Evolutionary conservation across 2,329 filamentous ascomycete species (phyloP).

Genomic region (Phoma sp.): DNA sequence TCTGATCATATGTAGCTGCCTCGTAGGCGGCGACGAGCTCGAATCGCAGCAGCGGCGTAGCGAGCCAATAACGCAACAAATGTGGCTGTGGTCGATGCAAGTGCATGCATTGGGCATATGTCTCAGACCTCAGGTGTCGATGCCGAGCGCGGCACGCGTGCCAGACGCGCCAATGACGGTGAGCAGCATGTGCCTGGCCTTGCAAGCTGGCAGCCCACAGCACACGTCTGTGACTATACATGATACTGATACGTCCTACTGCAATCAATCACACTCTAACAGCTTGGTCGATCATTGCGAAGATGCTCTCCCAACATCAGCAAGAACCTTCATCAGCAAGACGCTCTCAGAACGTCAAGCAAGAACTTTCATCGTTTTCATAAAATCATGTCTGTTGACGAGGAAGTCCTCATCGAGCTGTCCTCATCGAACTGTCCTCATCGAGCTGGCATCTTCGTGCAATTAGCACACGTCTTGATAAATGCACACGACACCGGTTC

Average conservation of each 20-base stretch:
- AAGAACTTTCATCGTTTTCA: no score
- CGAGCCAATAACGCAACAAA: not conserved
- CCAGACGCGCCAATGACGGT: not conserved
- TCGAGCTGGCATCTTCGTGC: no score
- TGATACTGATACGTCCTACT: no score
- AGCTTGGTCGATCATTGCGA: no score
- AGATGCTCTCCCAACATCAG: no score
- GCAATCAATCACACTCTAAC: not conserved
- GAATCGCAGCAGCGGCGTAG: not conserved
- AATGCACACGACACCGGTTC: not conserved
- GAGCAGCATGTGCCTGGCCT: not conserved
- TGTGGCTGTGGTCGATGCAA: constrained; percentile 1
- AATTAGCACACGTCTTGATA: not conserved
- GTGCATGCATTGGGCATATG: not conserved
- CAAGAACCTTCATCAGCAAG: no score
- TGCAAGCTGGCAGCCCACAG: not conserved
- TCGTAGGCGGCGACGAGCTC: constrained; percentile 11
- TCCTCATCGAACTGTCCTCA: no score
- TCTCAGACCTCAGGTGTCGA: constrained; percentile 1
- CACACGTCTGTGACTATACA: not conserved
- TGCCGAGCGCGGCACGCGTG: not conserved
- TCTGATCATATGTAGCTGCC: constrained; percentile 7
- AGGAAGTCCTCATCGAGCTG: no score
- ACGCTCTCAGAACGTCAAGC: no score
- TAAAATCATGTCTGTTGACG: no score